phyloP scores from a whole-genome alignment of 139 green algal genomes.

The Haematococcus sp. region DNA sequence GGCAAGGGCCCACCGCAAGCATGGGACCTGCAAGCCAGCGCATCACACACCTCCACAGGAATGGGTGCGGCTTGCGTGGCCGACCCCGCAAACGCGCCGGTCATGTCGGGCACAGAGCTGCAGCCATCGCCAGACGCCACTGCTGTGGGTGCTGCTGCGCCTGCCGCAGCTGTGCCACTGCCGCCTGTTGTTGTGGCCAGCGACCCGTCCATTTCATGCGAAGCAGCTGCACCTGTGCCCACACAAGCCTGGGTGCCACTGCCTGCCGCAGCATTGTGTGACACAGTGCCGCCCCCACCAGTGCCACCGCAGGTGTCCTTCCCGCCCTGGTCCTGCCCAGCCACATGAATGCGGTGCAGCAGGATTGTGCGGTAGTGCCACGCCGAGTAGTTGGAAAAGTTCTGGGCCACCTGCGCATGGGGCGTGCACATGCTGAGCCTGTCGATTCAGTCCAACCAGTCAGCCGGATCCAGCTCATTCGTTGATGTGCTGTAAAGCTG shows the following conservation, averaged over 20 bases:
- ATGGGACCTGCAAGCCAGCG: neutral
- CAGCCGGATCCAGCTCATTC: too few species aligned
- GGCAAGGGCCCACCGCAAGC: too few species aligned
- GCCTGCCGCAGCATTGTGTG: neutral
- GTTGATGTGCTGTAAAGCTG: too few species aligned
- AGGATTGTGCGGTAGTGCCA: constrained; percentile 91
- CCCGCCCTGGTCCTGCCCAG: neutral
- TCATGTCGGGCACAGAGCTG: neutral
- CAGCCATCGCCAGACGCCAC: neutral
- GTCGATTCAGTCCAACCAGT: too few species aligned
- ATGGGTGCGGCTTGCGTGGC: neutral
- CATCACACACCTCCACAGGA: constrained; percentile 6
- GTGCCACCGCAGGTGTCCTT: neutral
- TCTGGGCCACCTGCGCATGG: constrained; percentile 77
- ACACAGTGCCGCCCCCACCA: neutral
- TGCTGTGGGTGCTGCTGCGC: too few species aligned
- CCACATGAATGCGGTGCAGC: constrained; percentile 46
- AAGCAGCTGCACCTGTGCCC: too few species aligned
- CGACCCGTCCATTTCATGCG: too few species aligned
- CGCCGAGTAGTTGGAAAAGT: constrained; percentile 97
- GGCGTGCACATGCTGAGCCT: too few species aligned
- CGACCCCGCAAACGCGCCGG: constrained; percentile 1
- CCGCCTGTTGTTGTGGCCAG: too few species aligned
- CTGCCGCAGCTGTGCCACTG: too few species aligned
- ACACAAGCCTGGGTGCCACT: neutral